Evolutionary conservation across 495 filamentous ascomycete genomes (phyloP).

Genomic region (Platismatia glauca): DNA sequence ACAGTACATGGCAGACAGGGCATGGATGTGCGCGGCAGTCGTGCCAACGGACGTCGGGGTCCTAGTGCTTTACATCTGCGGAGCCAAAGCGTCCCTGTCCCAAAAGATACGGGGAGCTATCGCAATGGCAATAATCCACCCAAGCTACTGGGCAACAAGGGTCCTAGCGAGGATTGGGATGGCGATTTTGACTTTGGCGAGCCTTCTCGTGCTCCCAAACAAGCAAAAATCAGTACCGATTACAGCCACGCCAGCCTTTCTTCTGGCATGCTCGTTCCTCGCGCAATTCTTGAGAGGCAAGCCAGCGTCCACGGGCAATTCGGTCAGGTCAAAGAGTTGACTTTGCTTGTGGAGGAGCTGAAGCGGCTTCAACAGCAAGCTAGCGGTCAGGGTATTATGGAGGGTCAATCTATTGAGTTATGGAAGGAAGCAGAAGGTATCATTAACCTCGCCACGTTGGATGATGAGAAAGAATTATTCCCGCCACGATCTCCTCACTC

Average conservation of each 20-base stretch:
- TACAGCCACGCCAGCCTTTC: conserved; percentile 23
- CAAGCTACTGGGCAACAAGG: conserved; percentile 77
- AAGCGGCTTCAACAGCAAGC: conserved; percentile 59
- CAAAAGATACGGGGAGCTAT: conserved; percentile 49
- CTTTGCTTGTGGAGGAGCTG: conserved; percentile 69
- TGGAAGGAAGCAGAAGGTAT: conserved; percentile 87
- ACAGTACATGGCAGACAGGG: conserved; percentile 89
- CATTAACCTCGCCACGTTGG: conserved; percentile 73
- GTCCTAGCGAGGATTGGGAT: conserved; percentile 74
- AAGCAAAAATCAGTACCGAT: conserved; percentile 25
- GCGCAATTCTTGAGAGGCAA: conserved; percentile 75
- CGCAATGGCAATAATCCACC: conserved; percentile 53
- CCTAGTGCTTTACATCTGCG: conserved; percentile 73
- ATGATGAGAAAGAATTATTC: conserved; percentile 52
- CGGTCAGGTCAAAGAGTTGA: conserved; percentile 78
- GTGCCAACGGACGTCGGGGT: conserved; percentile 62
- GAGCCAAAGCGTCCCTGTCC: conserved; percentile 91
- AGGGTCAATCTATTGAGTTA: conserved; percentile 51
- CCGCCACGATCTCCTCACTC: conserved; percentile 45
- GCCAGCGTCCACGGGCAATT: conserved; percentile 79
- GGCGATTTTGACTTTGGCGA: conserved; percentile 75
- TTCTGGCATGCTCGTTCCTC: conserved; percentile 64
- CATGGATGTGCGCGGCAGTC: conserved; percentile 60
- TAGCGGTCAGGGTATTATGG: conserved; percentile 54
- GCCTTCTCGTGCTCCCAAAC: conserved; percentile 29